phyloP scores from a whole-genome alignment of 208 protist genomes.

The Acanthamoeba royreba region DNA sequence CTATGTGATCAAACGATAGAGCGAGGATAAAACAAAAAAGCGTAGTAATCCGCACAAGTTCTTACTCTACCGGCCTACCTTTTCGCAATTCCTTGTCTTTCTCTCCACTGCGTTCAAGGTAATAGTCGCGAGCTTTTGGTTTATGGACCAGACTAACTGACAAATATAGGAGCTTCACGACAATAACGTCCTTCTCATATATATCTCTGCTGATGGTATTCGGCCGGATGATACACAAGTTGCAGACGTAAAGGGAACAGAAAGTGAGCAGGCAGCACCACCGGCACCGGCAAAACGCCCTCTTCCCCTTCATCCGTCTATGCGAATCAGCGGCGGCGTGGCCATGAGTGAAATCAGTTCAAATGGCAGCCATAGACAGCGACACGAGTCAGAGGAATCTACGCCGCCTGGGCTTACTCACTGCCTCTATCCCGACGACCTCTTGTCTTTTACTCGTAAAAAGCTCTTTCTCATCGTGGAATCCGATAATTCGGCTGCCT shows the following conservation, averaged over 20 bases:
- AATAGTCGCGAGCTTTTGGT: neutral
- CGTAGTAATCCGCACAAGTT: neutral
- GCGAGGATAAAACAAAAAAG: neutral
- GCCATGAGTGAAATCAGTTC: neutral
- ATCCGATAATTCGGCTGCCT: neutral
- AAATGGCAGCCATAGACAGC: neutral
- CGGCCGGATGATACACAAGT: neutral
- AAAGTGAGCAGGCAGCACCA: neutral
- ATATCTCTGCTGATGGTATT: neutral
- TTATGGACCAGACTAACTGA: neutral
- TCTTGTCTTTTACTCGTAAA: neutral
- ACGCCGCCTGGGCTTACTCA: neutral
- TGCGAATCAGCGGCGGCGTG: neutral
- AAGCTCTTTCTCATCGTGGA: neutral
- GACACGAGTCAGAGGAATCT: neutral
- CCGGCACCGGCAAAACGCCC: neutral
- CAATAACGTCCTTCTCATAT: neutral
- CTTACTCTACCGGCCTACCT: neutral
- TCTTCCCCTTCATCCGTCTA: neutral
- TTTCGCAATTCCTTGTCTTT: neutral
- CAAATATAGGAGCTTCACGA: neutral
- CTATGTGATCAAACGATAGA: neutral
- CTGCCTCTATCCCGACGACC: neutral
- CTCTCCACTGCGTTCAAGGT: neutral
- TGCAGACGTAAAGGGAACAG: neutral